These are phyloP conservation scores for Otatea glauca DNA, from an alignment of 176 grass and related monocot species.

Conservation along the genomic window DNA sequence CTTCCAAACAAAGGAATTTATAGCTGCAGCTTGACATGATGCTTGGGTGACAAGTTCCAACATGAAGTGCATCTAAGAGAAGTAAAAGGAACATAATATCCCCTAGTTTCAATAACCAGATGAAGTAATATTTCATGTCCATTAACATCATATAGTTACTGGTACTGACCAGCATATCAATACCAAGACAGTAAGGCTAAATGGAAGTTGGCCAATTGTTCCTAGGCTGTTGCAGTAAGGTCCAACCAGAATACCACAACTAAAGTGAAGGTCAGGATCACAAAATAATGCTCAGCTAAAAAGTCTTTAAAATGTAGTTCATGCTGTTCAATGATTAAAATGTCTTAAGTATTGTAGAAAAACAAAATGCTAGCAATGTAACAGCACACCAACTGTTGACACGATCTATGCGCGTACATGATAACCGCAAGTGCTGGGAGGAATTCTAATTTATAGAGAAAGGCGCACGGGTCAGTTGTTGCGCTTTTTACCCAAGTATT, in stretches of 20 bases:
- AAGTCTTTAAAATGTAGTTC: slow-evolving; percentile 13
- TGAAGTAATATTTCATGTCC: slow-evolving; percentile 19
- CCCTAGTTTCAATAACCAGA: not conserved
- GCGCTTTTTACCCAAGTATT: no score
- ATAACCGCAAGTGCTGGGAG: no score
- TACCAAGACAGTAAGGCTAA: not conserved
- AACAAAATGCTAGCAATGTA: slow-evolving; percentile 32
- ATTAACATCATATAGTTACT: slow-evolving; percentile 19
- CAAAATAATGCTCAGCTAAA: slow-evolving; percentile 16
- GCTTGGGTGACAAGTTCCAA: slow-evolving; percentile 18
- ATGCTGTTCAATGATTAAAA: slow-evolving; percentile 16
- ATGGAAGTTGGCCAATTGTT: slow-evolving; percentile 25
- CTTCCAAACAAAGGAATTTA: slow-evolving; percentile 27
- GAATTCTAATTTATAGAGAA: no score
- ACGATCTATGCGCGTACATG: no score
- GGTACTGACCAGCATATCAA: not conserved
- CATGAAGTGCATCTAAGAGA: not conserved
- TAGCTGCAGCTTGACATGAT: not conserved
- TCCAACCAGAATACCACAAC: not conserved
- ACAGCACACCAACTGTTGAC: not conserved
- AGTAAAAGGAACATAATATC: not conserved
- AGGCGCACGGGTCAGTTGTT: no score
- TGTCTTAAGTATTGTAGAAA: not conserved
- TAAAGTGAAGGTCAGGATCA: not conserved
- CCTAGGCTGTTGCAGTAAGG: not conserved